Conservation (phyloP, 1,284 basidiomycete genomes). For the Papiliotrema nemorosa region DNA sequence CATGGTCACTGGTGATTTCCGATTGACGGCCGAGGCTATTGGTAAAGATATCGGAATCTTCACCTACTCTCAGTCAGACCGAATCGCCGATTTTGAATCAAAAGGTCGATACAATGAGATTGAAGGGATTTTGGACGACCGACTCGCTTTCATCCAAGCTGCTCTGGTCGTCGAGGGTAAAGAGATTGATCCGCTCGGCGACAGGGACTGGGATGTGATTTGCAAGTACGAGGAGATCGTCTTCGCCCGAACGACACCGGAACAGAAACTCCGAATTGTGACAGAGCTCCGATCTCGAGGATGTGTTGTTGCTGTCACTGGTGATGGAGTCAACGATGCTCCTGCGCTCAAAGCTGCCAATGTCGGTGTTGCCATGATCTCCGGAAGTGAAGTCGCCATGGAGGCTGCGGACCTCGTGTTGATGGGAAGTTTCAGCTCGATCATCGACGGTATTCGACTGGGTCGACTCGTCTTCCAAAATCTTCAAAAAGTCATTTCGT, state of each 20-base stretch:
- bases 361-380: constrained; percentile 48
- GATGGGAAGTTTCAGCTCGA: constrained; percentile 27
- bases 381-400: constrained; percentile 42
- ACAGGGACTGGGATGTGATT: constrained; percentile 52
- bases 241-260: constrained; percentile 64
- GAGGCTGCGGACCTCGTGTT: constrained; percentile 35
- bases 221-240: constrained; percentile 61
- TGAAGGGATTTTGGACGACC: neutral
- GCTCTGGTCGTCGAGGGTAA: constrained; percentile 51
- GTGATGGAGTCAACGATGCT: constrained; percentile 66
- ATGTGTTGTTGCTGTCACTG: constrained; percentile 55
- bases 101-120: constrained; percentile 15
- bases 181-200: constrained; percentile 50
- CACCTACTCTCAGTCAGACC: constrained; percentile 27
- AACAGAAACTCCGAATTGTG: constrained; percentile 64
- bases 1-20: constrained; percentile 62
- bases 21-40: constrained; percentile 52
- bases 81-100: constrained; percentile 4
- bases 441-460: constrained; percentile 50
- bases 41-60: constrained; percentile 58
- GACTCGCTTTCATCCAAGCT: neutral
- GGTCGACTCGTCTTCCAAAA: constrained; percentile 65
- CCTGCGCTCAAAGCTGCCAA: constrained; percentile 54
- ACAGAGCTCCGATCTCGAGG: constrained; percentile 56
- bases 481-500: constrained; percentile 51